phyloP scores from a whole-genome alignment of 768 basidiomycete species.

The Mycena galopus region DNA sequence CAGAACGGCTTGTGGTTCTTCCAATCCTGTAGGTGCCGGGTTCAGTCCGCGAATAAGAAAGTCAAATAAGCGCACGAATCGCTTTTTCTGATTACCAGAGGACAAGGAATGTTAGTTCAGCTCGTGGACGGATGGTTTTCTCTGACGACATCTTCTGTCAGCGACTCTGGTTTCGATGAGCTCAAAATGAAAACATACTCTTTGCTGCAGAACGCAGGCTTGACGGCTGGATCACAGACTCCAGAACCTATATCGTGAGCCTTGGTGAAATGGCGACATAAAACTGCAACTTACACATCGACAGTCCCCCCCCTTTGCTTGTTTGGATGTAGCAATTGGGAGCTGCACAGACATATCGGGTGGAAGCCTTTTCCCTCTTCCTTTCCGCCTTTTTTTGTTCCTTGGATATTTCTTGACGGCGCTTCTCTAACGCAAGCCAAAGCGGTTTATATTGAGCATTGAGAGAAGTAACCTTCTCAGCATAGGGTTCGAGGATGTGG shows the following conservation, averaged over 20 bases:
- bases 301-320: slow-evolving; percentile 42
- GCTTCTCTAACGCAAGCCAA: slow-evolving; percentile 37
- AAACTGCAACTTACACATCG: slow-evolving; percentile 27
- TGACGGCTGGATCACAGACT: slow-evolving; percentile 47
- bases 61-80: neutral
- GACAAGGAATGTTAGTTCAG: neutral
- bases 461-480: slow-evolving; percentile 29
- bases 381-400: slow-evolving; percentile 36
- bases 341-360: slow-evolving; percentile 46
- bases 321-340: slow-evolving; percentile 44
- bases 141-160: slow-evolving; percentile 2
- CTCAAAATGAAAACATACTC: slow-evolving; percentile 36
- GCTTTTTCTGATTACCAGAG: slow-evolving; percentile 11
- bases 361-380: slow-evolving; percentile 43
- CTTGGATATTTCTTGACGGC: slow-evolving; percentile 36
- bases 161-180: neutral
- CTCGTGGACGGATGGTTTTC: neutral
- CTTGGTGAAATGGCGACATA: neutral
- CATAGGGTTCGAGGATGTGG: slow-evolving; percentile 31
- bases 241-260: slow-evolving; percentile 40
- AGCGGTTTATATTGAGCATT: slow-evolving; percentile 39
- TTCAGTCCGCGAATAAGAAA: neutral
- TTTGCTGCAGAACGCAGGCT: slow-evolving; percentile 49
- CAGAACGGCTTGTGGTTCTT: slow-evolving; percentile 54
- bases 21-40: slow-evolving; percentile 42